Evolutionary conservation across 306 rosid genomes (phyloP).

Genomic region (Prunus davidiana): DNA sequence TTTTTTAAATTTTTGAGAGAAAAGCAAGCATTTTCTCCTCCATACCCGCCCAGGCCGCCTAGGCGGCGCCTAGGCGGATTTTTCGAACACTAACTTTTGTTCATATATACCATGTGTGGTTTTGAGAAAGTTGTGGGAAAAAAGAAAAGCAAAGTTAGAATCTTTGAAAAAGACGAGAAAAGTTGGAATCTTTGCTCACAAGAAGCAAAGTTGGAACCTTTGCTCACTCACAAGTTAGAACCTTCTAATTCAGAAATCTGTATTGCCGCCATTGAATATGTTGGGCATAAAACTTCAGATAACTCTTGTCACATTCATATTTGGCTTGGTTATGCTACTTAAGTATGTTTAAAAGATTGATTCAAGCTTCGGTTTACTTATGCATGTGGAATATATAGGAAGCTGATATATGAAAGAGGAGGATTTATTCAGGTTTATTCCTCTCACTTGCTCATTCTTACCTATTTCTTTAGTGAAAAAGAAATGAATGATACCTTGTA

Average conservation of each 20-base stretch:
- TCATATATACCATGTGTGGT: conserved; percentile 12
- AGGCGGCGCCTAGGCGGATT: too few relatives aligned
- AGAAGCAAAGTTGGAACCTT: background rate
- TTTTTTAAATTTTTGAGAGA: background rate
- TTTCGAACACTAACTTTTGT: too few relatives aligned
- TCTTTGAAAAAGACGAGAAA: background rate
- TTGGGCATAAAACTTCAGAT: too few relatives aligned
- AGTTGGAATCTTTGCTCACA: background rate
- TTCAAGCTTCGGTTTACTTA: background rate
- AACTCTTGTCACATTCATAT: too few relatives aligned
- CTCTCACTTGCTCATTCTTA: background rate
- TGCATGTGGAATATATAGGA: conserved; percentile 1
- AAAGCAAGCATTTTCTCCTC: too few relatives aligned
- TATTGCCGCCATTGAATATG: too few relatives aligned
- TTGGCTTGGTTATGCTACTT: background rate
- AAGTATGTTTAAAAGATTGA: background rate
- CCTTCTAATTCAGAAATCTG: too few relatives aligned
- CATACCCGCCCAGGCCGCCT: too few relatives aligned
- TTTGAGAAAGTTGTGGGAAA: background rate
- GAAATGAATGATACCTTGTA: too few relatives aligned
- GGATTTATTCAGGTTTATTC: conserved; percentile 28
- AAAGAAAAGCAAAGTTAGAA: background rate
- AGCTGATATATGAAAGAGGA: conserved; percentile 14
- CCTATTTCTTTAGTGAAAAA: too few relatives aligned
- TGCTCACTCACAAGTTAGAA: too few relatives aligned